These are phyloP conservation scores for Dothideomycetidae sp. DNA, from an alignment of 2,329 filamentous ascomycete genomes.

Conservation along the genomic window DNA sequence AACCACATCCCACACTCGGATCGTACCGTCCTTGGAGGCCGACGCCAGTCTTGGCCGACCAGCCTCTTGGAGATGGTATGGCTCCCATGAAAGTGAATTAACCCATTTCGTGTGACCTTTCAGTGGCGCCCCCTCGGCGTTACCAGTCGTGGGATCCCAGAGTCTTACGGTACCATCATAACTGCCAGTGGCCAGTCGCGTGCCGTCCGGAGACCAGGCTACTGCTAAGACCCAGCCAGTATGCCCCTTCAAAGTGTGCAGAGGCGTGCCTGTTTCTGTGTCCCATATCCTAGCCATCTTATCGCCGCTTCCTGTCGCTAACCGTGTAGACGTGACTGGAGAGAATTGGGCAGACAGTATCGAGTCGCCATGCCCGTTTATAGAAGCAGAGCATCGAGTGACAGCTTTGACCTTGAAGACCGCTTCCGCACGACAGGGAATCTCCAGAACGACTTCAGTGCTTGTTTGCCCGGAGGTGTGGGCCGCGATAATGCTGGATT, in stretches of 20 bases:
- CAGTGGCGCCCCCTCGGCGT: slow-evolving; percentile 53
- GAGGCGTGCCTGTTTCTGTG: slow-evolving; percentile 79
- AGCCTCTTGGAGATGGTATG: slow-evolving; percentile 65
- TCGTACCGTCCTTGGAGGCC: slow-evolving; percentile 77
- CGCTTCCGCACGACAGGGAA: slow-evolving; percentile 66
- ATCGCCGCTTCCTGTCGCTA: slow-evolving; percentile 84
- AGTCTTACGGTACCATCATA: slow-evolving; percentile 87
- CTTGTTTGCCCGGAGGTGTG: slow-evolving; percentile 33
- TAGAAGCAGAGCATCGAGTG: slow-evolving; percentile 74
- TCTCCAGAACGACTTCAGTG: slow-evolving; percentile 47
- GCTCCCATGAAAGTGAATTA: slow-evolving; percentile 80
- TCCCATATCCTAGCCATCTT: slow-evolving; percentile 89
- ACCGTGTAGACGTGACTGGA: slow-evolving; percentile 56
- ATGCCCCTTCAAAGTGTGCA: slow-evolving; percentile 75
- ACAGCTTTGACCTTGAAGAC: slow-evolving; percentile 89
- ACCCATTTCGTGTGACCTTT: slow-evolving; percentile 86
- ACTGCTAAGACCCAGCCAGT: slow-evolving; percentile 82
- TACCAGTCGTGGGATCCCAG: slow-evolving; percentile 75
- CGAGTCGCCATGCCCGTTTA: slow-evolving; percentile 81
- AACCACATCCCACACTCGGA: slow-evolving; percentile 74
- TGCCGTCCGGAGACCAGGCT: slow-evolving; percentile 72
- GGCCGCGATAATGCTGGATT: slow-evolving; percentile 25
- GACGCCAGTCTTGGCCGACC: slow-evolving; percentile 71
- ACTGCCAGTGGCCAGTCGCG: slow-evolving; percentile 70
- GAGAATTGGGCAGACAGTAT: slow-evolving; percentile 81